These are phyloP conservation scores for Cordyceps cicadae DNA, from an alignment of 2,329 filamentous ascomycete genomes.

Conservation along the genomic window DNA sequence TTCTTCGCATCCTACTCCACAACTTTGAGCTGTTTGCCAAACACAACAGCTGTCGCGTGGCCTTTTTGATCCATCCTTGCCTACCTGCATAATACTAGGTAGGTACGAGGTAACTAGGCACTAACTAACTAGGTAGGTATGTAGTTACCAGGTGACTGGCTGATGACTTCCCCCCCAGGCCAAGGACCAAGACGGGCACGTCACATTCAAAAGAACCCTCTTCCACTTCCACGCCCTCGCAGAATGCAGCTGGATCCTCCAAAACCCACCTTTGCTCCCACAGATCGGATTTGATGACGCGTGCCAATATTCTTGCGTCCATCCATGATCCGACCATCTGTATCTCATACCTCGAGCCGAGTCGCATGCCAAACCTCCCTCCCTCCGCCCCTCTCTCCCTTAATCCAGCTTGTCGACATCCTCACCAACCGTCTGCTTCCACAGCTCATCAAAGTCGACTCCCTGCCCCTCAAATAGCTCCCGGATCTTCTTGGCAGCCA, in stretches of 20 bases:
- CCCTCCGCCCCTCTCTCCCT: neutral
- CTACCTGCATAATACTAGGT: no score
- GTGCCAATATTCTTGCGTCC: neutral
- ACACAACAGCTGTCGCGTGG: neutral
- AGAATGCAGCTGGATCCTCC: no score
- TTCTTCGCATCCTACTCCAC: neutral
- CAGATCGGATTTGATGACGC: neutral
- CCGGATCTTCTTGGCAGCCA: conserved; percentile 65
- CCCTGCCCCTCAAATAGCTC: conserved; percentile 65
- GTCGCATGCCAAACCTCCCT: neutral
- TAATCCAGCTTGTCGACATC: conserved; percentile 9
- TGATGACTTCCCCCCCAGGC: no score
- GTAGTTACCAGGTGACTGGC: no score
- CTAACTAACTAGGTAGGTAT: no score
- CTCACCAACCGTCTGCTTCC: conserved; percentile 53
- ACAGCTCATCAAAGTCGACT: conserved; percentile 76
- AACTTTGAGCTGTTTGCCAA: neutral
- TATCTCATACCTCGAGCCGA: neutral
- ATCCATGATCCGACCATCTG: neutral
- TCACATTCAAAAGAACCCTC: no score
- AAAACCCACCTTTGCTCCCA: neutral
- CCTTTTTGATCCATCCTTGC: neutral
- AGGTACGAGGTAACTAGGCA: no score
- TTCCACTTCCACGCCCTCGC: no score
- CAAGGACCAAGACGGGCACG: no score